Evolutionary conservation across 768 basidiomycete genomes (phyloP).

Genomic region (Coprinopsis strossmayeri): DNA sequence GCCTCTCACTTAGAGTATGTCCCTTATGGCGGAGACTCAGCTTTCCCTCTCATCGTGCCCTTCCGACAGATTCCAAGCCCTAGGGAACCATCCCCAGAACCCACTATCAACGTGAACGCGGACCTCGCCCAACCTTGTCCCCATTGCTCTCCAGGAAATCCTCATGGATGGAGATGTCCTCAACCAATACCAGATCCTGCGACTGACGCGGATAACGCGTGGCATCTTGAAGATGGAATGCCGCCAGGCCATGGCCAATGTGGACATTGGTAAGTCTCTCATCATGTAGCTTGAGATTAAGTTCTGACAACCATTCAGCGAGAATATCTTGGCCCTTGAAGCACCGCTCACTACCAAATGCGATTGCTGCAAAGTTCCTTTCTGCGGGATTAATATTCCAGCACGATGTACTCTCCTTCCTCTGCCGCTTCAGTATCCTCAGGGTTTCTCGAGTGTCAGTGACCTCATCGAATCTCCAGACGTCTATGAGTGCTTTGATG

Average conservation of each 20-base stretch:
- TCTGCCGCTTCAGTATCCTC: conserved; percentile 56
- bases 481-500: conserved; percentile 75
- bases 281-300: not conserved
- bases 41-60: not conserved
- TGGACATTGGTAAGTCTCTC: conserved; percentile 64
- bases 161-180: conserved; percentile 77
- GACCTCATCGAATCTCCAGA: conserved; percentile 75
- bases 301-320: conserved; percentile 35
- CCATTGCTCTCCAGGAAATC: conserved; percentile 64
- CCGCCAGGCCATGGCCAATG: conserved; percentile 79
- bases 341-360: conserved; percentile 80
- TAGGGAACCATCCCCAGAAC: conserved; percentile 70
- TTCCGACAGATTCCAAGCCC: conserved; percentile 56
- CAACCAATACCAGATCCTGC: conserved; percentile 71
- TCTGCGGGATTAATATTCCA: conserved; percentile 77
- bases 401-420: conserved; percentile 62
- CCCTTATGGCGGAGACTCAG: conserved; percentile 7
- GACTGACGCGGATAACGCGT: conserved; percentile 62
- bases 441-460: conserved; percentile 58
- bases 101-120: conserved; percentile 53
- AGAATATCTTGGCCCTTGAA: conserved; percentile 62
- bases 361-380: conserved; percentile 75
- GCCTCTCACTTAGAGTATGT: conserved; percentile 57
- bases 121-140: conserved; percentile 77
- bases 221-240: conserved; percentile 69